Percentiles rank a stretch among this genome's conserved stretches.
Evolutionary conservation across 345 rosid species (phyloP).

Genomic region (thale cress (Arabidopsis thaliana)): TAIR10.1 NC_003076.8:9455001-9455500

Average conservation of each 20-base stretch:
- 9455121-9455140: neutral
- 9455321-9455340: constrained; percentile 98
- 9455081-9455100: constrained; percentile 94
- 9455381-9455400: constrained; percentile 89
- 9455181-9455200: constrained; percentile 24
- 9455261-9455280: constrained; percentile 92
- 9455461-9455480: neutral
- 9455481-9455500: constrained; percentile 1
- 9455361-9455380: constrained; percentile 85
- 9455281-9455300: constrained; percentile 98
- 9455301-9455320: constrained; percentile 97
- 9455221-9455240: constrained; percentile 46
- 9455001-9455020: constrained; percentile 99
- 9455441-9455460: neutral
- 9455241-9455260: constrained; percentile 99
- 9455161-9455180: constrained; percentile 13
- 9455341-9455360: constrained; percentile 98
- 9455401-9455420: constrained; percentile 76
- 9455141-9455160: constrained; percentile 16
- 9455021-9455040: constrained; percentile 97
- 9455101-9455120: constrained; percentile 48
- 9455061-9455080: constrained; percentile 98
- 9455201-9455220: neutral
- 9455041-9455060: constrained; percentile 99
- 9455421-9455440: neutral